phyloP scores from a whole-genome alignment of 2,329 filamentous ascomycete genomes.

The Alternaria rosae region DNA sequence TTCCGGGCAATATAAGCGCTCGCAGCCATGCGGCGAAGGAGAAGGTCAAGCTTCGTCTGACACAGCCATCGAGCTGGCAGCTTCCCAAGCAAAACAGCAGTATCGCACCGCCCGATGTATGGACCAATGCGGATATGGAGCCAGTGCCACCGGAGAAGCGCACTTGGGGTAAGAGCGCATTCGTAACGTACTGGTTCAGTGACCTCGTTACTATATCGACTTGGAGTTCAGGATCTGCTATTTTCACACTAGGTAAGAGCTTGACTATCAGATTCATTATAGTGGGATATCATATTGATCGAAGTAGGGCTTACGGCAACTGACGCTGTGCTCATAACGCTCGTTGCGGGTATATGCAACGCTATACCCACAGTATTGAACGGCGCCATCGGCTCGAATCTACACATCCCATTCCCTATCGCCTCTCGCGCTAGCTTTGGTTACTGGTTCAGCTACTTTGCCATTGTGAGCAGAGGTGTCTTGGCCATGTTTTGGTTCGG shows the following conservation, averaged over 20 bases:
- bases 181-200: slow-evolving; percentile 57
- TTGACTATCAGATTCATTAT: slow-evolving; percentile 18
- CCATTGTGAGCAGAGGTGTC: slow-evolving; percentile 18
- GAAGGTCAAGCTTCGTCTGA: slow-evolving; percentile 7
- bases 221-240: slow-evolving; percentile 57
- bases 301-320: slow-evolving; percentile 24
- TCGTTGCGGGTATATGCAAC: slow-evolving; percentile 34
- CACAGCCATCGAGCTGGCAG: slow-evolving; percentile 22
- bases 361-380: slow-evolving; percentile 27
- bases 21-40: slow-evolving; percentile 6
- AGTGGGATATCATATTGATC: slow-evolving; percentile 30
- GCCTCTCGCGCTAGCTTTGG: slow-evolving; percentile 17
- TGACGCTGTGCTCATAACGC: slow-evolving; percentile 42
- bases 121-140: slow-evolving; percentile 57
- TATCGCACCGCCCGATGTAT: slow-evolving; percentile 21
- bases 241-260: slow-evolving; percentile 56
- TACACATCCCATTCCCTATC: slow-evolving; percentile 23
- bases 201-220: slow-evolving; percentile 42
- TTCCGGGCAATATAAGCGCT: background rate
- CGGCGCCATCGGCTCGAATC: slow-evolving; percentile 22
- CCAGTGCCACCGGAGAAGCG: slow-evolving; percentile 55
- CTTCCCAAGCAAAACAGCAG: slow-evolving; percentile 25
- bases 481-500: slow-evolving; percentile 25
- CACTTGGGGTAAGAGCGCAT: slow-evolving; percentile 55
- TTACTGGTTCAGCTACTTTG: slow-evolving; percentile 21